Evolutionary conservation across 129 eudicot species (phyloP).

Genomic region (Flaveria sonorensis): DNA sequence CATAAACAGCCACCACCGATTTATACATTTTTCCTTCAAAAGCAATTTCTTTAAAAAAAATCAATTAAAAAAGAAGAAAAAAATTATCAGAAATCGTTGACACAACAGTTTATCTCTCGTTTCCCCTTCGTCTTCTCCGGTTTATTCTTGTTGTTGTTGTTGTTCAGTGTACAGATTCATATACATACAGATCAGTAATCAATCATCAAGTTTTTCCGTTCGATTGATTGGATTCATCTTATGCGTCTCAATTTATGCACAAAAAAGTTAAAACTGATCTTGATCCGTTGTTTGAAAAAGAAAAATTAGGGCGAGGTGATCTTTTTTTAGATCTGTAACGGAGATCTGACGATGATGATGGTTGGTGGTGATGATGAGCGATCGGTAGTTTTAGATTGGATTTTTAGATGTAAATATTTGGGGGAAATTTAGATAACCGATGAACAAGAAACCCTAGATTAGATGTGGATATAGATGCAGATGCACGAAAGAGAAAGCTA

Average conservation of each 20-base stretch:
- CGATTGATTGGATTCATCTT: constrained; percentile 38
- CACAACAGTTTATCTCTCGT: constrained; percentile 1
- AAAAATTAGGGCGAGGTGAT: constrained; percentile 29
- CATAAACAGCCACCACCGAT: constrained; percentile 64
- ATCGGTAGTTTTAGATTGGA: constrained; percentile 28
- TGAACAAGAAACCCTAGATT: constrained; percentile 47
- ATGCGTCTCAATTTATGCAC: constrained; percentile 33
- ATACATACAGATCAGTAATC: constrained; percentile 35
- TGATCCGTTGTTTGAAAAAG: constrained; percentile 33
- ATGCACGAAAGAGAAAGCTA: not conserved
- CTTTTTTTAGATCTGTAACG: constrained; percentile 44
- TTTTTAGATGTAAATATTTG: constrained; percentile 16
- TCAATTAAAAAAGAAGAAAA: not conserved
- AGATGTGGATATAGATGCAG: constrained; percentile 20
- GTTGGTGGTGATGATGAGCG: not conserved
- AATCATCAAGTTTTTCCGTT: constrained; percentile 39
- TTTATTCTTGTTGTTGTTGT: constrained; percentile 33
- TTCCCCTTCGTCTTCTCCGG: constrained; percentile 34
- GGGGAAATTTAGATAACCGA: constrained; percentile 19
- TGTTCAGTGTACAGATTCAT: constrained; percentile 43
- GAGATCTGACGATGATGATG: constrained; percentile 20
- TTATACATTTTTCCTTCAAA: constrained; percentile 53
- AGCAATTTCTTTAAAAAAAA: not conserved
- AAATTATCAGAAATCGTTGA: constrained; percentile 22
- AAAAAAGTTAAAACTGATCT: constrained; percentile 30